Percentiles rank a stretch among this genome's conserved stretches.
Evolutionary conservation across 345 rosid species (phyloP).

Genomic region (Syzygium grande): DNA sequence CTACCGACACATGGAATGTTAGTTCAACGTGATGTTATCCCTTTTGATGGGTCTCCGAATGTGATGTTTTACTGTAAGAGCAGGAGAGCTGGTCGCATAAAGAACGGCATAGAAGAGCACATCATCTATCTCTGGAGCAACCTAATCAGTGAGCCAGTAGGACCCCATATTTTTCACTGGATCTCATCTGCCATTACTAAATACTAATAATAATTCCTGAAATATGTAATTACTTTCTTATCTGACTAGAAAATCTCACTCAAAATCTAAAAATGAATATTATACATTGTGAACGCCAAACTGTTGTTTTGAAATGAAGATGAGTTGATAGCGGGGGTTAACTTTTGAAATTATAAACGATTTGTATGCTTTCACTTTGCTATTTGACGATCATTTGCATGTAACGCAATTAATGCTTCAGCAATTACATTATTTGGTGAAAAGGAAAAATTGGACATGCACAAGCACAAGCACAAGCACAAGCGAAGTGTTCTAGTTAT

Average conservation of each 20-base stretch:
- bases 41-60: background rate
- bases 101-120: background rate
- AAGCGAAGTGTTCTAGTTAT: no score
- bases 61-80: background rate
- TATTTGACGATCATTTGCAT: background rate
- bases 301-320: background rate
- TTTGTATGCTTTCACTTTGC: background rate
- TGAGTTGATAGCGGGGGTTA: background rate
- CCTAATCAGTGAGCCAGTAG: background rate
- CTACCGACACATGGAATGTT: background rate
- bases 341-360: background rate
- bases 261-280: background rate
- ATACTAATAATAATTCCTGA: background rate
- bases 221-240: background rate
- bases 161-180: background rate
- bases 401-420: background rate
- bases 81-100: background rate
- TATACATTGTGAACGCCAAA: background rate
- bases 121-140: background rate
- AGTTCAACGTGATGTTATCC: background rate
- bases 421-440: background rate
- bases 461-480: no score
- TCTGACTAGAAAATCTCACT: background rate
- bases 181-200: background rate
- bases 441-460: background rate